These are phyloP conservation scores for Ganoderma lucidum DNA, from an alignment of 1,284 basidiomycete species.

Conservation along the genomic window DNA sequence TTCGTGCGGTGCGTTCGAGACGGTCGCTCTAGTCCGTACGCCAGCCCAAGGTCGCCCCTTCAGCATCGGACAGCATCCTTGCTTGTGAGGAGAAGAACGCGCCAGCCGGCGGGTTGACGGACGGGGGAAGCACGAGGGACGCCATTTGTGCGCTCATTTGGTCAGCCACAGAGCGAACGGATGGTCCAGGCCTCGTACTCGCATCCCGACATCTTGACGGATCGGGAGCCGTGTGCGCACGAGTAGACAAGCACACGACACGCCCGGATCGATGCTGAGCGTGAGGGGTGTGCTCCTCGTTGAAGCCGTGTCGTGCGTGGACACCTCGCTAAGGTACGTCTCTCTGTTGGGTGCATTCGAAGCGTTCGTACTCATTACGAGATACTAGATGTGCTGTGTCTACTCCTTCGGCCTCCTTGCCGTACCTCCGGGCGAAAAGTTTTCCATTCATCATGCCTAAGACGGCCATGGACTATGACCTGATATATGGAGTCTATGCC, in stretches of 20 bases:
- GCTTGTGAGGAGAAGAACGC: neutral
- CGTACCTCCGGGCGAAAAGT: neutral
- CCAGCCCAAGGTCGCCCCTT: neutral
- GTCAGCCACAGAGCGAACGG: neutral
- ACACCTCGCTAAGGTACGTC: neutral
- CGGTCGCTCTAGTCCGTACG: too few relatives aligned
- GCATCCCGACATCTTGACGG: neutral
- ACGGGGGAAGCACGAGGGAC: neutral
- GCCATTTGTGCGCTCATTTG: neutral
- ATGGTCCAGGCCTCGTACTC: neutral
- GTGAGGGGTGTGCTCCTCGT: neutral
- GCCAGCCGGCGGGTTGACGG: neutral
- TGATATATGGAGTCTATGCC: too few relatives aligned
- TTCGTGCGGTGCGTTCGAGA: too few relatives aligned
- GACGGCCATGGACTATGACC: too few relatives aligned
- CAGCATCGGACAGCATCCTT: neutral
- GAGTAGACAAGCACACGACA: neutral
- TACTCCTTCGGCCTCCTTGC: neutral
- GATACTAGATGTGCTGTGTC: neutral
- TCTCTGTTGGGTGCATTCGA: neutral
- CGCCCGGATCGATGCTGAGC: neutral
- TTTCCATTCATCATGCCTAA: neutral
- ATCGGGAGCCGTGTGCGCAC: neutral
- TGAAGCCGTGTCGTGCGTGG: neutral
- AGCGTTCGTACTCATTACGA: neutral